phyloP scores from a whole-genome alignment of 2,329 filamentous ascomycete species.

The Exophiala calicioides region DNA sequence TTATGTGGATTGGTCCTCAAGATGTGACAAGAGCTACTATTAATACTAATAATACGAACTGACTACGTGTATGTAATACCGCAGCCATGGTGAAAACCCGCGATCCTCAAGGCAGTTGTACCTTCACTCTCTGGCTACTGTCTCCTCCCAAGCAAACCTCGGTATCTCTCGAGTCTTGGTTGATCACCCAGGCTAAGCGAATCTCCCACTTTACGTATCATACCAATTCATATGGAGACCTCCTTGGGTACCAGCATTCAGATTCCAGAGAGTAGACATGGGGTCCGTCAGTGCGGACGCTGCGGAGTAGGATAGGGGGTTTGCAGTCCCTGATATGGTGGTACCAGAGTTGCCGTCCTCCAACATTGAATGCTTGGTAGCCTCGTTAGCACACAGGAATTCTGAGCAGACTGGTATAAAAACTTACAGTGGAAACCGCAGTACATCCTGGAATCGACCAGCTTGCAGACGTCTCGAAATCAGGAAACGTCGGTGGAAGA shows the following conservation, averaged over 20 bases:
- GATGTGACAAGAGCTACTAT: background rate
- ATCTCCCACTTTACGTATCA: background rate
- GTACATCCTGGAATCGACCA: conserved; percentile 3
- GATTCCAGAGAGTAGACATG: conserved; percentile 14
- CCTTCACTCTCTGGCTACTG: background rate
- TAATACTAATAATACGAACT: no score
- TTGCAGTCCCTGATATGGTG: background rate
- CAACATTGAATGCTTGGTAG: background rate
- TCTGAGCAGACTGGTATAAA: background rate
- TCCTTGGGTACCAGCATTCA: background rate
- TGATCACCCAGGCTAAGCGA: background rate
- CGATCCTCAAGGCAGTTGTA: background rate
- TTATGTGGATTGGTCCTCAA: background rate
- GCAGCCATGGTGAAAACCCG: background rate
- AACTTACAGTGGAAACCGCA: conserved; percentile 6
- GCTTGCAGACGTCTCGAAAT: conserved; percentile 1
- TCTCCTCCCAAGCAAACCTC: background rate
- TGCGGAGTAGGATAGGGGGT: conserved; percentile 6
- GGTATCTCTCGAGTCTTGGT: background rate
- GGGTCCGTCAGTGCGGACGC: conserved; percentile 9
- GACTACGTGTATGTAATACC: no score
- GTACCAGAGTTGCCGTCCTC: conserved; percentile 2
- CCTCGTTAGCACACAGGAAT: background rate
- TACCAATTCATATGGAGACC: background rate
- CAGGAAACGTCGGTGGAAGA: conserved; percentile 4